Conservation (phyloP, 1,284 basidiomycete genomes). For the Trichosporon sp. region DNA sequence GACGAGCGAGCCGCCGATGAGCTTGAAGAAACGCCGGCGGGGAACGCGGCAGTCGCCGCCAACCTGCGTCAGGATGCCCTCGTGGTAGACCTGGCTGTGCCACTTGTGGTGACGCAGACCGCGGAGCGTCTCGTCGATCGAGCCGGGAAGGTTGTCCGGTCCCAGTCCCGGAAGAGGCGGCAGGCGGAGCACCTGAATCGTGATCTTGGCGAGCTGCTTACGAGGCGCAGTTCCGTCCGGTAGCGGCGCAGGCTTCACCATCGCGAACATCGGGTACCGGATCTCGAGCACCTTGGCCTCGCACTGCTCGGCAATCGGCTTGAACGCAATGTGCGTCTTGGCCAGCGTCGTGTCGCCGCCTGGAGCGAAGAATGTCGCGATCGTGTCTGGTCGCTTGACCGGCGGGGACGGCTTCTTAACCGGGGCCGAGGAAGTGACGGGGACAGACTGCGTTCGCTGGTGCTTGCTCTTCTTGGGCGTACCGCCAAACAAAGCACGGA, state of each 20-base stretch:
- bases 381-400: conserved; percentile 58
- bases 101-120: conserved; percentile 84
- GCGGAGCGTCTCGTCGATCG: conserved; percentile 86
- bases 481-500: conserved; percentile 21
- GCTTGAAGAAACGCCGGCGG: conserved; percentile 80
- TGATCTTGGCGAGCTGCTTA: conserved; percentile 70
- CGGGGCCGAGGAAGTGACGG: conserved; percentile 14
- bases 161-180: conserved; percentile 83
- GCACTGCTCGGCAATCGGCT: conserved; percentile 76
- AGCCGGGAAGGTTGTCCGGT: conserved; percentile 77
- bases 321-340: conserved; percentile 79
- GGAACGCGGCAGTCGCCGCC: conserved; percentile 95
- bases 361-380: conserved; percentile 77
- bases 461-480: conserved; percentile 32
- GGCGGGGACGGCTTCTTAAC: conserved; percentile 32
- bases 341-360: conserved; percentile 75
- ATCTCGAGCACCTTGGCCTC: conserved; percentile 81
- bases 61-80: conserved; percentile 89
- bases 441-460: conserved; percentile 30
- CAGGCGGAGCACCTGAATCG: conserved; percentile 83
- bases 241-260: conserved; percentile 46
- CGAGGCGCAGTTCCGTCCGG: conserved; percentile 60
- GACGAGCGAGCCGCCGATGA: conserved; percentile 82
- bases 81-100: conserved; percentile 88
- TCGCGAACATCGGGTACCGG: conserved; percentile 78